phyloP scores from a whole-genome alignment of 192 early-diverging fungal genomes.

The Jimgerdemannia flammicorona region DNA sequence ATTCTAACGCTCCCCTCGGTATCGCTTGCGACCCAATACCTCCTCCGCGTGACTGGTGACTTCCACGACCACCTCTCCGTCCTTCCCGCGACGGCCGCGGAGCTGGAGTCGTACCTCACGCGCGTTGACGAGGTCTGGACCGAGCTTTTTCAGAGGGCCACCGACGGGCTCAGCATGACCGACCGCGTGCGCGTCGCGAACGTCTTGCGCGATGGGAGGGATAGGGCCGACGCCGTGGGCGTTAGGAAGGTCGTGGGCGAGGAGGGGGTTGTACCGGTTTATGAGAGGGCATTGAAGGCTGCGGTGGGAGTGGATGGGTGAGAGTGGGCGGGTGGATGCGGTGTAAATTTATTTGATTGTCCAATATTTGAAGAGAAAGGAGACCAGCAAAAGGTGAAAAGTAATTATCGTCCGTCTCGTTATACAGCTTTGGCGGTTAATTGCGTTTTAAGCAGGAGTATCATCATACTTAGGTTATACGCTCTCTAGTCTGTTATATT shows the following conservation, averaged over 20 bases:
- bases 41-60: not conserved
- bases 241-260: not conserved
- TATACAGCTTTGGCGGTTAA: too few species aligned
- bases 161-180: not conserved
- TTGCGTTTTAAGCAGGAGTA: too few species aligned
- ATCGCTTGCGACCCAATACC: not conserved
- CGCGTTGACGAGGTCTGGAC: too few species aligned
- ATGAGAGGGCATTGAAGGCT: not conserved
- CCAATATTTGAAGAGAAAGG: too few species aligned
- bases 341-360: too few species aligned
- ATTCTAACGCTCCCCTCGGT: not conserved
- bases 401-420: too few species aligned
- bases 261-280: not conserved
- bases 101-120: too few species aligned
- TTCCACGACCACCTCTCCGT: not conserved
- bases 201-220: not conserved
- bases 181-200: not conserved
- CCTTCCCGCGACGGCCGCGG: not conserved
- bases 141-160: not conserved
- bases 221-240: not conserved
- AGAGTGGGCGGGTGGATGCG: too few species aligned
- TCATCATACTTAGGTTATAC: too few species aligned
- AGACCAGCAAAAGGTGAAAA: too few species aligned
- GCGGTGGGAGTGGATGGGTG: not conserved
- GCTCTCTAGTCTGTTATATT: too few species aligned